These are phyloP conservation scores for Strombidium stylifer DNA, from an alignment of 73 alveolate genomes.

Conservation along the genomic window DNA sequence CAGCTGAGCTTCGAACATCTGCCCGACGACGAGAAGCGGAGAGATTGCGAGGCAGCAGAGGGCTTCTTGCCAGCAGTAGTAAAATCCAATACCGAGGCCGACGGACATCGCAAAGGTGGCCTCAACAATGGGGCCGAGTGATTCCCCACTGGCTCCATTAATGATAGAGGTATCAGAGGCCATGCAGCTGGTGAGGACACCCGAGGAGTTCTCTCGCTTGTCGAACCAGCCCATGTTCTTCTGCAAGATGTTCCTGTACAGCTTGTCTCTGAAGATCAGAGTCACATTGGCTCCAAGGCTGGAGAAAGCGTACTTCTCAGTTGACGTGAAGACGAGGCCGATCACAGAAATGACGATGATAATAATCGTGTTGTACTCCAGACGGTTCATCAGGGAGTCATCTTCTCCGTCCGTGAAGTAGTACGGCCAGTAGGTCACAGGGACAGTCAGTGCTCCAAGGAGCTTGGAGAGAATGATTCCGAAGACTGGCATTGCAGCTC, in stretches of 20 bases:
- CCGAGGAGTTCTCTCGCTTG: conserved; percentile 49
- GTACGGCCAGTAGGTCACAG: too few species aligned
- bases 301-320: too few species aligned
- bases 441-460: too few species aligned
- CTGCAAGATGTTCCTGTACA: conserved; percentile 23
- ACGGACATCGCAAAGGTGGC: conserved; percentile 40
- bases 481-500: neutral
- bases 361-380: too few species aligned
- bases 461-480: neutral
- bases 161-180: conserved; percentile 37
- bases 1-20: conserved; percentile 54
- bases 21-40: conserved; percentile 67
- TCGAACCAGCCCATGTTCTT: conserved; percentile 62
- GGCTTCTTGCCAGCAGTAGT: conserved; percentile 64
- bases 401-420: too few species aligned
- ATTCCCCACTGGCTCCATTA: conserved; percentile 58
- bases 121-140: conserved; percentile 32
- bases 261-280: too few species aligned
- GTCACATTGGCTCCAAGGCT: too few species aligned
- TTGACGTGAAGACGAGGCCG: too few species aligned
- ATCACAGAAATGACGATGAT: too few species aligned
- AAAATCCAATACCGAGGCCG: conserved; percentile 70
- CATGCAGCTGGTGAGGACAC: conserved; percentile 36
- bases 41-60: conserved; percentile 59
- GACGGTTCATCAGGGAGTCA: too few species aligned